Evolutionary conservation across 495 filamentous ascomycete species (phyloP).

Genomic region (Filosporella fistucella): DNA sequence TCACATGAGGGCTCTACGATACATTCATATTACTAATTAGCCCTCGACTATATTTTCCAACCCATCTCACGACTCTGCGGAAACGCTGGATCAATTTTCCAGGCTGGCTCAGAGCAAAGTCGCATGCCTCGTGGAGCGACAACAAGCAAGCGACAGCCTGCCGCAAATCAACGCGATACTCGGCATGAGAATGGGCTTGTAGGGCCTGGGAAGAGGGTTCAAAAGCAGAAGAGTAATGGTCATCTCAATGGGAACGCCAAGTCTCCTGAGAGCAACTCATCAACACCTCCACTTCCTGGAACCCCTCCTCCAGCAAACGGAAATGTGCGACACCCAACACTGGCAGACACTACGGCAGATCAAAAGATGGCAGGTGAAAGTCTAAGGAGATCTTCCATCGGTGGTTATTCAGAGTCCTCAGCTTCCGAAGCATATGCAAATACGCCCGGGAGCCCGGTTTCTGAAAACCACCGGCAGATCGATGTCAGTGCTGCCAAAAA

Average conservation of each 20-base stretch:
- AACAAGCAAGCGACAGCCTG: constrained; percentile 57
- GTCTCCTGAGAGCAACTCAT: constrained; percentile 14
- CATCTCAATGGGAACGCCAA: constrained; percentile 34
- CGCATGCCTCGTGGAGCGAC: constrained; percentile 62
- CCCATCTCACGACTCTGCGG: neutral
- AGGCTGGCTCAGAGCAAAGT: constrained; percentile 30
- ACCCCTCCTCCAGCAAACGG: constrained; percentile 31
- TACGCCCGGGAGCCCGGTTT: constrained; percentile 30
- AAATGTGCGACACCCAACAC: constrained; percentile 20
- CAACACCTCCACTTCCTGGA: constrained; percentile 32
- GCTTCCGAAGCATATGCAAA: constrained; percentile 38
- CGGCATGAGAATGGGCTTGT: constrained; percentile 85
- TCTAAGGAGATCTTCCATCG: constrained; percentile 39
- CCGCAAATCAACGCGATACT: constrained; percentile 67
- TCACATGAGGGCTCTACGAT: neutral
- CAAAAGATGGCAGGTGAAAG: constrained; percentile 31
- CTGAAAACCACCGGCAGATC: constrained; percentile 52
- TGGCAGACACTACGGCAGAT: constrained; percentile 32
- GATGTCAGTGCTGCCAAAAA: constrained; percentile 65
- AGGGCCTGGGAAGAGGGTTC: constrained; percentile 77
- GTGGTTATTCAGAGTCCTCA: constrained; percentile 46
- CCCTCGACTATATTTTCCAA: too few relatives aligned
- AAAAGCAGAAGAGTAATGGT: constrained; percentile 42
- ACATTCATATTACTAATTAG: neutral
- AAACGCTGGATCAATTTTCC: neutral